Percentiles rank a stretch among this genome's conserved stretches.
Evolutionary conservation across 164 flowering plant species (phyloP).

Genomic region (Stephania japonica): DNA sequence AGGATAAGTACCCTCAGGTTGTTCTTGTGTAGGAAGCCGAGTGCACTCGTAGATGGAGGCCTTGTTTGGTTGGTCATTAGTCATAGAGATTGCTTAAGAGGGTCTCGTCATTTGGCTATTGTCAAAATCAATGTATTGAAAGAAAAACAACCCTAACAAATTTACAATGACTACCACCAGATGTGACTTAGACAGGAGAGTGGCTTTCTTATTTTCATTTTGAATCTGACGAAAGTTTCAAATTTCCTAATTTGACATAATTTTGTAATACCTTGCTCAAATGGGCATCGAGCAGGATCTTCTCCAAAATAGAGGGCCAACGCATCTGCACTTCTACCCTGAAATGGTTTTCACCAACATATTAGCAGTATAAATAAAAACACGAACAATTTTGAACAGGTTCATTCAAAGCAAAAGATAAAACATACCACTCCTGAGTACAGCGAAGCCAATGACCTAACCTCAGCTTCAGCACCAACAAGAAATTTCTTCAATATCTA

Average conservation of each 20-base stretch:
- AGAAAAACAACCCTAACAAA: too few relatives aligned
- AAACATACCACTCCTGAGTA: constrained; percentile 84
- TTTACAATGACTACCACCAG: too few relatives aligned
- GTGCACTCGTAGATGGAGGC: too few relatives aligned
- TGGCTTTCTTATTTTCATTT: too few relatives aligned
- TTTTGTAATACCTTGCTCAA: constrained; percentile 79
- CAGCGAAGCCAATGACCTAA: constrained; percentile 72
- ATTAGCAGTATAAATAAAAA: background rate
- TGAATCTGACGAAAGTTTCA: too few relatives aligned
- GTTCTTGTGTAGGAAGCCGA: too few relatives aligned
- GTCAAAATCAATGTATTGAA: too few relatives aligned
- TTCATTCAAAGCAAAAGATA: background rate
- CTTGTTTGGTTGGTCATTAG: too few relatives aligned
- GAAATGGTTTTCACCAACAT: constrained; percentile 13
- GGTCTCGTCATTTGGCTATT: too few relatives aligned
- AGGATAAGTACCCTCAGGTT: too few relatives aligned
- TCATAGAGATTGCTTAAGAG: too few relatives aligned
- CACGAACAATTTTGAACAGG: background rate
- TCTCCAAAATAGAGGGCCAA: constrained; percentile 89
- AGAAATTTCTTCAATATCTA: constrained; percentile 85
- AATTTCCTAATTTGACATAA: background rate
- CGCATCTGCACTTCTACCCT: constrained; percentile 96
- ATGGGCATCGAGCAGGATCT: constrained; percentile 89
- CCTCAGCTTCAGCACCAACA: constrained; percentile 77
- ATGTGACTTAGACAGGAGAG: too few relatives aligned